Evolutionary conservation across 768 basidiomycete genomes (phyloP), one percentile per base, ranked within the genome.

Genomic region (Termitomyces eurrhizus): DNA sequence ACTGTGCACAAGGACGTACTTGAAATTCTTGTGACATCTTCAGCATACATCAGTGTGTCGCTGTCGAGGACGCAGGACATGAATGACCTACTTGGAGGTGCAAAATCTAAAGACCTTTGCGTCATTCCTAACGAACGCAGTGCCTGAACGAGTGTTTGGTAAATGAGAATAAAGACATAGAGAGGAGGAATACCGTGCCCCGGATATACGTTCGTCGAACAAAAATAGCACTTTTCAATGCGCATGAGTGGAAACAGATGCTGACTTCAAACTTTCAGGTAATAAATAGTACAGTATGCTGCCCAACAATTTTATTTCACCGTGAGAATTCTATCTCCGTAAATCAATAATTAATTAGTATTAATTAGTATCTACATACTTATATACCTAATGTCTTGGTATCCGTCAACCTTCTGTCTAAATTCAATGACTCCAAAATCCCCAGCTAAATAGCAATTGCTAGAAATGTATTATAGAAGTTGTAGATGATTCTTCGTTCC

Each of bases 161-260:
- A 49, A 33, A 35, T 32, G 26, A 57, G 16, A 13, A 55, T 50
- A 3, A 41, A 21, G 24, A 9, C n/a, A 36, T 18, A 32, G 33
- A 49, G 9, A 18, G 21, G 13, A 32, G 12, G 66, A 80, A 59
- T 64, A 89, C 95, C 97, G 69, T 97, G 94, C 12, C 97, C 96
- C 1, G 96, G 97, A 73, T 99, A 99, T 67, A 97, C 90, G 73
- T 83, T 95, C 60, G 91, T 92, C 36, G 94, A 97, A 78, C 96
- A 99, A 74, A 99, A 98, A 73, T 96, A 98, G 73, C 96, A 98
- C 80, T 95, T 95, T 79, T 97, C 96, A 64, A 98, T 90, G 69
- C 94, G 85, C 95, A 97, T 95, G 67, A 70, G 62, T 52, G 64
- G 35, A 48, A 52, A 48, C 39, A 33, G 36, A 36, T 21, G 42